Conservation (phyloP, 176 grass and related monocot species). For the Oropetium thomaeum region DNA sequence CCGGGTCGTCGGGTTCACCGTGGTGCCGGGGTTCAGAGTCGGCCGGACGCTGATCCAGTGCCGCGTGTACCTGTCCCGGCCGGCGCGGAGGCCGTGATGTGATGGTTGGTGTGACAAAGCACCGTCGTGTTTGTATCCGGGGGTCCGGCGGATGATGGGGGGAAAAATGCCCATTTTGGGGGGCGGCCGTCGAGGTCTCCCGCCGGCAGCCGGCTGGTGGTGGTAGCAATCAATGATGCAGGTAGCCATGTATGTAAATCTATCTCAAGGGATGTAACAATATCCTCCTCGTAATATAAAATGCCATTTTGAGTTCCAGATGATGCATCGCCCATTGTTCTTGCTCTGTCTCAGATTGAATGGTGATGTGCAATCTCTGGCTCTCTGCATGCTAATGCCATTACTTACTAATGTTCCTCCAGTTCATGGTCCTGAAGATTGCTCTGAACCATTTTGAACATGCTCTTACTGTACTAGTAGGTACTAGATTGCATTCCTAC, state of each 20-base stretch:
- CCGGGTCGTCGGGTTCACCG: constrained; percentile 65
- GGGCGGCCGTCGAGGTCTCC: constrained; percentile 50
- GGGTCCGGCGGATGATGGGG: constrained; percentile 36
- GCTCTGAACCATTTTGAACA: not conserved
- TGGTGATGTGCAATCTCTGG: not conserved
- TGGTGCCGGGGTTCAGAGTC: constrained; percentile 80
- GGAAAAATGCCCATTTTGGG: constrained; percentile 52
- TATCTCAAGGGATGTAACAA: constrained; percentile 47
- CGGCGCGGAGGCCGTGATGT: constrained; percentile 20
- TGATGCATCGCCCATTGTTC: not conserved
- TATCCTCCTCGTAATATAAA: constrained; percentile 49
- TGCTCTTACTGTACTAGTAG: too few relatives aligned
- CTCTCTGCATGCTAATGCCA: too few relatives aligned
- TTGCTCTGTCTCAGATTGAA: not conserved
- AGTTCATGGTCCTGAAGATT: not conserved
- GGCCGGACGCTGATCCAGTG: constrained; percentile 79
- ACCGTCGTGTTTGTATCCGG: not conserved
- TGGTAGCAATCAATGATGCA: not conserved
- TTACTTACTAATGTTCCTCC: too few relatives aligned
- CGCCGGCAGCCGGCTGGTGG: constrained; percentile 25
- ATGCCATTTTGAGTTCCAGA: constrained; percentile 33
- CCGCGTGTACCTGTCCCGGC: constrained; percentile 67
- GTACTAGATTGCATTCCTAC: not conserved
- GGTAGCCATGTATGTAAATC: constrained; percentile 45
- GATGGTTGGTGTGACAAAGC: constrained; percentile 1